Percentiles rank a stretch among this genome's conserved stretches.
phyloP scores from a whole-genome alignment of 2,329 filamentous ascomycete genomes.

The Cercospora janseana region DNA sequence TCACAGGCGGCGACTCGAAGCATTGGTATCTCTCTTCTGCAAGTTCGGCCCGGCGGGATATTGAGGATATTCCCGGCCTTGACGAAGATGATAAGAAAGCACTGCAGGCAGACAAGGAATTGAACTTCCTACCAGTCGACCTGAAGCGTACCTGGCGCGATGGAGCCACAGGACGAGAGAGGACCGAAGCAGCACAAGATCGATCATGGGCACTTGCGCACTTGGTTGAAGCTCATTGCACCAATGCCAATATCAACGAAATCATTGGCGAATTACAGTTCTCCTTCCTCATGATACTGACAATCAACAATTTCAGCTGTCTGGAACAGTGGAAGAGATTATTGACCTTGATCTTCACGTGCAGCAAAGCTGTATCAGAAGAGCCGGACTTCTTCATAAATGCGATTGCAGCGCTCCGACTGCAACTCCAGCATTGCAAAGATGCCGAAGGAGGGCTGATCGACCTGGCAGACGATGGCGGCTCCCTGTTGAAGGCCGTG shows the following conservation, averaged over 20 bases:
- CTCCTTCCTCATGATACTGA: conserved; percentile 61
- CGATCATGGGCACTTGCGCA: conserved; percentile 60
- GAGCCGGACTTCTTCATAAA: conserved; percentile 53
- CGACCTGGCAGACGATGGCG: conserved; percentile 56
- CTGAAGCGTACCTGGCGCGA: conserved; percentile 62
- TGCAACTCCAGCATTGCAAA: conserved; percentile 56
- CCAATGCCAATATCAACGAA: conserved; percentile 30
- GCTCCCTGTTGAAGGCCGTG: conserved; percentile 51
- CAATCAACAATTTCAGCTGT: conserved; percentile 64
- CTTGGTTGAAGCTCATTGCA: conserved; percentile 47
- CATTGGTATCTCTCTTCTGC: conserved; percentile 59
- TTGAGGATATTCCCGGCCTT: conserved; percentile 61
- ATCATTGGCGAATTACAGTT: conserved; percentile 61
- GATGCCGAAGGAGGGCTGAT: conserved; percentile 62
- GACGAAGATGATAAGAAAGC: conserved; percentile 32
- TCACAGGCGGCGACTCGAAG: conserved; percentile 48
- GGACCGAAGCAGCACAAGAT: conserved; percentile 62
- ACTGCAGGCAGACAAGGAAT: conserved; percentile 43
- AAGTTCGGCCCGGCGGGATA: conserved; percentile 55
- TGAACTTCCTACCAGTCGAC: conserved; percentile 58
- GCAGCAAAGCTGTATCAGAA: conserved; percentile 50
- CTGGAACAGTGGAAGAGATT: conserved; percentile 65
- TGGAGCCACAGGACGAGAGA: conserved; percentile 60
- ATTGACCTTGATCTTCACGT: conserved; percentile 57
- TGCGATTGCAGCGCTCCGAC: conserved; percentile 49